phyloP scores from a whole-genome alignment of 2,329 filamentous ascomycete genomes.

The Orbilia javanica region DNA sequence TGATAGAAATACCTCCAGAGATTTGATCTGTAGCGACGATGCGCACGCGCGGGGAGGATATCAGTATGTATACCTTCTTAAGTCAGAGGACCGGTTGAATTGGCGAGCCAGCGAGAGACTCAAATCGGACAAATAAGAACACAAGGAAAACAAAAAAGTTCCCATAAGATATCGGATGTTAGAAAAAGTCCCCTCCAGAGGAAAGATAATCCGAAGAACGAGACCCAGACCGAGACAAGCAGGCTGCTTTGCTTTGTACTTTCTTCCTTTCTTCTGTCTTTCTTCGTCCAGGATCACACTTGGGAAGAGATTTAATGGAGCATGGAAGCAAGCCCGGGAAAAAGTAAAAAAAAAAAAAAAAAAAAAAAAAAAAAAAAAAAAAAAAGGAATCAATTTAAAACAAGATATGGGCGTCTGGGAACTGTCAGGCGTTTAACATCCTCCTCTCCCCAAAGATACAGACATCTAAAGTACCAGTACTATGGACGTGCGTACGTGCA shows the following conservation, averaged over 20 bases:
- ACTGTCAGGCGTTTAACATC: conserved; percentile 48
- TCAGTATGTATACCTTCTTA: background rate
- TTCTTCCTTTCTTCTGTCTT: background rate
- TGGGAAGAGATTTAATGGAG: background rate
- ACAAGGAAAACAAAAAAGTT: background rate
- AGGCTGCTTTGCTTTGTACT: background rate
- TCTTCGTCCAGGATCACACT: background rate
- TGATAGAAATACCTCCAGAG: background rate
- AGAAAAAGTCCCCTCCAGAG: conserved; percentile 14
- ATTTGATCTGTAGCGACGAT: conserved; percentile 3
- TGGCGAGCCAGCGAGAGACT: background rate
- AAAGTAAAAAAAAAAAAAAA: background rate
- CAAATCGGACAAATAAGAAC: conserved; percentile 15
- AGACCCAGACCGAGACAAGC: background rate
- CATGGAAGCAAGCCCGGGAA: background rate
- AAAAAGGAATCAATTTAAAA: conserved; percentile 46
- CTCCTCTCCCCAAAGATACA: background rate
- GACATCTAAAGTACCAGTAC: background rate
- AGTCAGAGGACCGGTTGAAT: background rate
- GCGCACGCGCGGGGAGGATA: background rate
- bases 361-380: conserved; percentile 21
- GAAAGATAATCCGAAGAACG: conserved; percentile 57
- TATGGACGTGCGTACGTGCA: conserved; percentile 8
- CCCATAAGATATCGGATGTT: conserved; percentile 46
- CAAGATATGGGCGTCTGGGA: conserved; percentile 37